These are phyloP conservation scores for Viola odorata DNA, from an alignment of 345 rosid species.

Conservation along the genomic window DNA sequence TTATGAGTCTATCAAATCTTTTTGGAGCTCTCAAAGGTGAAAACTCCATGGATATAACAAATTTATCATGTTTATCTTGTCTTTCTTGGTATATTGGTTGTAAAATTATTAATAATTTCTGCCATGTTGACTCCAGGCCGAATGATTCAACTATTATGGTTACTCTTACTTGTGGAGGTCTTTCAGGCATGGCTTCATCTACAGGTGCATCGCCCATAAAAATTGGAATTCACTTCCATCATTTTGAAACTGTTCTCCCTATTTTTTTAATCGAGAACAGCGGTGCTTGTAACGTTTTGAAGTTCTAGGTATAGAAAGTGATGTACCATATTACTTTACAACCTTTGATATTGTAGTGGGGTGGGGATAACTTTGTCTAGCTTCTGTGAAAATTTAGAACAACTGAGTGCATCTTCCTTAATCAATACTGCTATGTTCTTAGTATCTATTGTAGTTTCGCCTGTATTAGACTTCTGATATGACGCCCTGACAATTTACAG, in stretches of 20 bases:
- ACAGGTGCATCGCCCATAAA: constrained; percentile 51
- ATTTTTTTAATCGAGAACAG: too few relatives aligned
- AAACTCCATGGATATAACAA: not conserved
- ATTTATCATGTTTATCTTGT: constrained; percentile 1
- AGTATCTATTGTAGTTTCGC: too few relatives aligned
- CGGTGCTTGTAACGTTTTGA: too few relatives aligned
- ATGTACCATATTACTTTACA: too few relatives aligned
- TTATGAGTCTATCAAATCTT: constrained; percentile 78
- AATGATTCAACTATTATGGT: constrained; percentile 50
- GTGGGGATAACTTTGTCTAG: too few relatives aligned
- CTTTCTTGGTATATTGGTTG: not conserved
- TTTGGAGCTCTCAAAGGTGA: constrained; percentile 77
- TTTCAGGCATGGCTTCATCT: constrained; percentile 91
- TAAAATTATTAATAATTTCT: not conserved
- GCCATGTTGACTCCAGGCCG: constrained; percentile 43
- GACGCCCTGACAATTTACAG: constrained; percentile 33
- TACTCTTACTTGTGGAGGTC: constrained; percentile 84
- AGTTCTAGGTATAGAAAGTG: too few relatives aligned
- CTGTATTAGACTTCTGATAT: too few relatives aligned
- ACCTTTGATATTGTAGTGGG: not conserved
- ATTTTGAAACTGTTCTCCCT: too few relatives aligned
- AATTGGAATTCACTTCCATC: too few relatives aligned
- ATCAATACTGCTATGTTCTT: too few relatives aligned
- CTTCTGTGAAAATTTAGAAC: too few relatives aligned
- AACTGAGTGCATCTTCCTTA: too few relatives aligned